A percentile compares a stretch with the other conserved stretches of the same genome.
These are phyloP conservation scores for Fibroporia radiculosa DNA, from an alignment of 768 basidiomycete genomes.

Conservation along the genomic window DNA sequence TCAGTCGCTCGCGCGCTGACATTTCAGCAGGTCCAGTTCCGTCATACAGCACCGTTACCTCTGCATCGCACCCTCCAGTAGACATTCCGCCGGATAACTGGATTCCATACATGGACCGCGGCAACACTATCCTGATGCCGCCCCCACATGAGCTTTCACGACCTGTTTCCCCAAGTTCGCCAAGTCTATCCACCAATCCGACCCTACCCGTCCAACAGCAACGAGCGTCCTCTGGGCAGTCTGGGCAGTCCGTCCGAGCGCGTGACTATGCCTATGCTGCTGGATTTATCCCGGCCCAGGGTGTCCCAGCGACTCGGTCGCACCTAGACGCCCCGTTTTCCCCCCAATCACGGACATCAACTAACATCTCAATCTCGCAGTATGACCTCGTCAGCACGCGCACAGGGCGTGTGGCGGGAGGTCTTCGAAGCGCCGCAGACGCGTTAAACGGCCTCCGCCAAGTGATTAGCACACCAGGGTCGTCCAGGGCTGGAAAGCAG, in stretches of 20 bases:
- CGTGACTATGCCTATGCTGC: conserved; percentile 11
- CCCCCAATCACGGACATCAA: conserved; percentile 20
- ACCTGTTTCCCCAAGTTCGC: conserved; percentile 12
- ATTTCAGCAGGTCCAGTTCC: conserved; percentile 17
- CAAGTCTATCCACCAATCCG: background rate
- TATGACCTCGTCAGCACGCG: conserved; percentile 17
- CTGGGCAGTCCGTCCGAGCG: conserved; percentile 3
- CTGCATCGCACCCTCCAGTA: conserved; percentile 31
- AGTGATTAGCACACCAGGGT: background rate
- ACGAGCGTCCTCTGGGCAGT: background rate
- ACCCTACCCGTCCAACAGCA: background rate
- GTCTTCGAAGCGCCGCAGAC: background rate
- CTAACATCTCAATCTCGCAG: conserved; percentile 20
- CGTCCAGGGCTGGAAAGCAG: background rate
- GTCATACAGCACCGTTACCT: conserved; percentile 29
- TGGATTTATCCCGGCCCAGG: conserved; percentile 1
- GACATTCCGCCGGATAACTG: conserved; percentile 52
- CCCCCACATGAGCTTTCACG: conserved; percentile 48
- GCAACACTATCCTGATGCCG: conserved; percentile 39
- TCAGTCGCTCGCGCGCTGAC: background rate
- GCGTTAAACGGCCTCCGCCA: background rate
- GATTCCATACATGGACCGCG: conserved; percentile 42
- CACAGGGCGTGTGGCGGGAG: background rate
- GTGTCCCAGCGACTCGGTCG: background rate
- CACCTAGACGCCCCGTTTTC: conserved; percentile 9